Conservation (phyloP, 208 protist species). For the Trypanosoma platydactyli region DNA sequence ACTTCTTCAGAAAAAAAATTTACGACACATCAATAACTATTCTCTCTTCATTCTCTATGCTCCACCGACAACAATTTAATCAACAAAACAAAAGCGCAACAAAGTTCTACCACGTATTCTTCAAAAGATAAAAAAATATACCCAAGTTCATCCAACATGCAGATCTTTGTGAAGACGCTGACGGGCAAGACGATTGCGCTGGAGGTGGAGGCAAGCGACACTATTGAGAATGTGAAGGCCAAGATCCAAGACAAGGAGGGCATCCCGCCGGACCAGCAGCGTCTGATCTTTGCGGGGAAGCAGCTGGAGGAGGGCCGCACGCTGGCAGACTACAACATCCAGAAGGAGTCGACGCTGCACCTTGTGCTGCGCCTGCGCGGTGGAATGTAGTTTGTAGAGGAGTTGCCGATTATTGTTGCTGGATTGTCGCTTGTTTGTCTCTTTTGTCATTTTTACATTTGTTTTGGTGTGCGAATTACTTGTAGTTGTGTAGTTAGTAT, state of each 20-base stretch:
- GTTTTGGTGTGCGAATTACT: constrained; percentile 5
- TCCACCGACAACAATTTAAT: background rate
- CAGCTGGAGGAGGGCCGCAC: constrained; percentile 98
- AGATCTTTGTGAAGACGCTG: constrained; percentile 95
- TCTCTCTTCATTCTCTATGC: background rate
- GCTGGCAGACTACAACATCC: constrained; percentile 99
- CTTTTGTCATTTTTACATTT: constrained; percentile 3
- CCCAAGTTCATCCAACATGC: constrained; percentile 41
- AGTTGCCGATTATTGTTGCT: too few species aligned
- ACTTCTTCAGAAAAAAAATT: background rate
- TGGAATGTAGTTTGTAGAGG: too few species aligned
- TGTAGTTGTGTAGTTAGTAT: constrained; percentile 7
- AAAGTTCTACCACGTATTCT: too few species aligned
- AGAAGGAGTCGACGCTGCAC: constrained; percentile 99
- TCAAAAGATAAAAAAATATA: background rate
- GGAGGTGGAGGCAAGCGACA: constrained; percentile 93
- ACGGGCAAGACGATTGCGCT: constrained; percentile 94
- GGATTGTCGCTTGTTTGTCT: too few species aligned
- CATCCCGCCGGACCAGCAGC: constrained; percentile 94
- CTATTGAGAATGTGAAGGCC: constrained; percentile 93
- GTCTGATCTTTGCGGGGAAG: constrained; percentile 96
- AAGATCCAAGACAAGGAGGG: constrained; percentile 99
- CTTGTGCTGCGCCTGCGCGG: constrained; percentile 95
- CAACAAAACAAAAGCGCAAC: constrained; percentile 6
- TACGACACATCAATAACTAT: background rate